Evolutionary conservation across 306 rosid genomes (phyloP).

Genomic region (Aeschynomene evenia): DNA sequence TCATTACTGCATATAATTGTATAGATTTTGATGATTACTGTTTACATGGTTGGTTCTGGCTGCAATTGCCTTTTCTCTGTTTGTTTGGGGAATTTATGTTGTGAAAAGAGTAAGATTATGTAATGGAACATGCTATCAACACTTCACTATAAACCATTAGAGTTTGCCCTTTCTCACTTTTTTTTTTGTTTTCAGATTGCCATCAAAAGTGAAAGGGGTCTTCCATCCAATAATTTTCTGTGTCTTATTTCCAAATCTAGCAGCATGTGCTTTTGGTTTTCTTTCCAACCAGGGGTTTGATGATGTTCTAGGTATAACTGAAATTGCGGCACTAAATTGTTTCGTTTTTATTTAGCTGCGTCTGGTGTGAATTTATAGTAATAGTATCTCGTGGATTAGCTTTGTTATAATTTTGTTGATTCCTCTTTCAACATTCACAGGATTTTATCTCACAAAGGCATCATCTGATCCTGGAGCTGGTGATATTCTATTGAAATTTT

Average conservation of each 20-base stretch:
- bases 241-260: conserved; percentile 56
- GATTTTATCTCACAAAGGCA: conserved; percentile 62
- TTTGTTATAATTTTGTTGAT: neutral
- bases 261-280: conserved; percentile 67
- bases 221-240: conserved; percentile 82
- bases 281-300: conserved; percentile 64
- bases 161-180: conserved; percentile 13
- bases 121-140: neutral
- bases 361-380: neutral
- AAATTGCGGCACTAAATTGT: neutral
- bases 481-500: conserved; percentile 75
- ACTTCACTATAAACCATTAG: neutral
- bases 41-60: neutral
- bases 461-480: conserved; percentile 88
- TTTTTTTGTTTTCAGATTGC: conserved; percentile 54
- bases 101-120: neutral
- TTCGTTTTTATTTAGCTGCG: neutral
- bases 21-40: neutral
- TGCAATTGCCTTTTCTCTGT: neutral
- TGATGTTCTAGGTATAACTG: conserved; percentile 67
- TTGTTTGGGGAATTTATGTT: neutral
- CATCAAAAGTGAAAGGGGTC: conserved; percentile 57
- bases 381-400: neutral
- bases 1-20: conserved; percentile 13
- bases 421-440: conserved; percentile 40